Percentiles rank a stretch among this genome's conserved stretches.
phyloP scores from a whole-genome alignment of 371 early-diverging fungal genomes.

The Saksenaea oblongispora region DNA sequence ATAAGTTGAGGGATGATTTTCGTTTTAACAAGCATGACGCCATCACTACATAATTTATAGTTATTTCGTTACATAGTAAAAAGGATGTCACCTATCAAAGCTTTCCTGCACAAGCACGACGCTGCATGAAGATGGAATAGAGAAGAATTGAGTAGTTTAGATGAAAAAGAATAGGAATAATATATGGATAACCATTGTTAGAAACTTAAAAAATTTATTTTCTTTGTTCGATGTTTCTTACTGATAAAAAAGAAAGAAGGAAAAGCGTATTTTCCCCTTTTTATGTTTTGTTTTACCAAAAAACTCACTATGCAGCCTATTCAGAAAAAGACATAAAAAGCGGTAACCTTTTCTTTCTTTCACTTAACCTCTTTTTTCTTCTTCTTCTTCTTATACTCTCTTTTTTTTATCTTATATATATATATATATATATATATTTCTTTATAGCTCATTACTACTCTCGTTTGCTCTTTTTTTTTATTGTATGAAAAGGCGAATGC shows the following conservation, averaged over 20 bases:
- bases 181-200: neutral
- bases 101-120: no score
- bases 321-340: neutral
- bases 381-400: neutral
- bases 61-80: no score
- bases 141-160: no score
- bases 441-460: neutral
- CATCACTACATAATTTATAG: neutral
- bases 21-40: neutral
- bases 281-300: neutral
- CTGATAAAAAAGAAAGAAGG: neutral
- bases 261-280: neutral
- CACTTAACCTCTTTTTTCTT: slow-evolving; percentile 2
- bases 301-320: neutral
- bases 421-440: neutral
- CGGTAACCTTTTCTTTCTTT: neutral
- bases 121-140: no score
- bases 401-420: neutral
- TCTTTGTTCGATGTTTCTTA: neutral
- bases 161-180: neutral
- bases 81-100: no score
- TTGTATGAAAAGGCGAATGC: slow-evolving; percentile 10
- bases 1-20: neutral
- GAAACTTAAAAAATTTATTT: neutral
- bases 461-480: neutral